Conservation (phyloP, 2,329 filamentous ascomycete genomes). For the Podosphaera aphanis region DNA sequence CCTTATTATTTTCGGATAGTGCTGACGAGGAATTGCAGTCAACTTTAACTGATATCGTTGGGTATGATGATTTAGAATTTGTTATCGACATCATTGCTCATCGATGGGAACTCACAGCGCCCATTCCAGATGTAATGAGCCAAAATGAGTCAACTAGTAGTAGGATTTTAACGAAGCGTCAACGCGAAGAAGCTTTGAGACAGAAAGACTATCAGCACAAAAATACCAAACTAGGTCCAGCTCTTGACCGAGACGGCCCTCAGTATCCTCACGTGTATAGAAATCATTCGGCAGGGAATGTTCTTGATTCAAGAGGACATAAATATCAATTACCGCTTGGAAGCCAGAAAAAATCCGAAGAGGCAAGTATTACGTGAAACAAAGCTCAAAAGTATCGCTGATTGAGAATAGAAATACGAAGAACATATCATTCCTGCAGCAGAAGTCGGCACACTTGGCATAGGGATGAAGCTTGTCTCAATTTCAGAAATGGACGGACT, state of each 20-base stretch:
- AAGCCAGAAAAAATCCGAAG: constrained; percentile 42
- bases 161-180: constrained; percentile 46
- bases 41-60: constrained; percentile 67
- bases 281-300: constrained; percentile 62
- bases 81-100: constrained; percentile 74
- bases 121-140: constrained; percentile 18
- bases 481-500: constrained; percentile 73
- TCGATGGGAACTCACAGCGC: constrained; percentile 37
- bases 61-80: constrained; percentile 82
- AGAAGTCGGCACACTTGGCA: constrained; percentile 49
- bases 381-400: background rate
- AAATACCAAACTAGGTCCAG: constrained; percentile 42
- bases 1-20: constrained; percentile 42
- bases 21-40: constrained; percentile 79
- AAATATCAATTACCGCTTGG: constrained; percentile 66
- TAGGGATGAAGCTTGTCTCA: constrained; percentile 49
- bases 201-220: constrained; percentile 69
- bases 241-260: constrained; percentile 44
- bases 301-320: constrained; percentile 52
- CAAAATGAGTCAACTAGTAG: constrained; percentile 21
- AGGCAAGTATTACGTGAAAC: constrained; percentile 11
- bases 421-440: constrained; percentile 73
- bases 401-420: constrained; percentile 47
- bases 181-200: constrained; percentile 58
- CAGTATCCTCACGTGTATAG: constrained; percentile 91